Percentiles rank a stretch among this genome's conserved stretches.
These are phyloP conservation scores for Stagonosporopsis rhizophila DNA, from an alignment of 2,329 filamentous ascomycete genomes.

Conservation along the genomic window DNA sequence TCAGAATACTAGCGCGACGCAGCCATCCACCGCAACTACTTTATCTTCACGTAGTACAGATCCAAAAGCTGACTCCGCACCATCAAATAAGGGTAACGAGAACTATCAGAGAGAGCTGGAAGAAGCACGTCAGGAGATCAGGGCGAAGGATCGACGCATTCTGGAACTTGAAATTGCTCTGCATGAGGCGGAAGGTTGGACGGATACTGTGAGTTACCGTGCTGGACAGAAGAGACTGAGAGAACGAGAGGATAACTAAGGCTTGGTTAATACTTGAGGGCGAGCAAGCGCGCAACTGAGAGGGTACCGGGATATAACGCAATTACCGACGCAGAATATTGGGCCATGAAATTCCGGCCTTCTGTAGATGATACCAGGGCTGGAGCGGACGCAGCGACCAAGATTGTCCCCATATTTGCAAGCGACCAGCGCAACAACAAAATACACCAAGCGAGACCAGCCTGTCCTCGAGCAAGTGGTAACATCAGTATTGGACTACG, in stretches of 20 bases:
- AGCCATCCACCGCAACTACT: background rate
- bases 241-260: background rate
- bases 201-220: background rate
- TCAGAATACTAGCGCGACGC: background rate
- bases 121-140: background rate
- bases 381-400: too few relatives aligned
- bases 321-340: too few relatives aligned
- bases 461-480: too few relatives aligned
- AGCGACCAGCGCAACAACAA: too few relatives aligned
- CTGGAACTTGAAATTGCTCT: conserved; percentile 3
- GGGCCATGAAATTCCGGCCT: too few relatives aligned
- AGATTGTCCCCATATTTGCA: too few relatives aligned
- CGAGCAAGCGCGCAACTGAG: too few relatives aligned
- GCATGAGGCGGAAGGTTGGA: background rate
- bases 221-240: background rate
- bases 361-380: too few relatives aligned
- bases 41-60: background rate
- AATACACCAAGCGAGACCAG: too few relatives aligned
- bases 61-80: background rate
- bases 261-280: background rate
- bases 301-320: too few relatives aligned
- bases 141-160: background rate
- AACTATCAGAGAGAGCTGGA: background rate
- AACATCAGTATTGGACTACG: too few relatives aligned
- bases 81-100: background rate